Evolutionary conservation across 768 basidiomycete species (phyloP), one percentile per base, ranked within the genome.

Genomic region (Termitomyces titanicus): DNA sequence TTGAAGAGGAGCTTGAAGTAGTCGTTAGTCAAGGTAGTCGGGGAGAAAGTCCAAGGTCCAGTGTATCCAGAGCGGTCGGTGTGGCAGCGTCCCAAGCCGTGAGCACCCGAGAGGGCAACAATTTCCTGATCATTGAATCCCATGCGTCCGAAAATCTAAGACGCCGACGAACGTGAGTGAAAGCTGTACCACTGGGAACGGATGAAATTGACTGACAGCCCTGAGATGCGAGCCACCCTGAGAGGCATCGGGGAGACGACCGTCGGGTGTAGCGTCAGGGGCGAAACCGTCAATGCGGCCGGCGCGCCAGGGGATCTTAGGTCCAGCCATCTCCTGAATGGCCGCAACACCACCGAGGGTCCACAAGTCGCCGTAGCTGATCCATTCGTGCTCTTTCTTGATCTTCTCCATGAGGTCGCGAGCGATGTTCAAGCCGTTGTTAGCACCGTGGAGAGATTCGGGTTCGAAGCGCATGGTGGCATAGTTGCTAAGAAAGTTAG

Each of bases 51-150:
- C 92, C 90, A 94, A n/a, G 91, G 93, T 11, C 90, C 93, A 7
- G 90, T 86, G 68, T 87, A 95, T 39, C 90, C 91, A 54, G 88
- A 90, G 50, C 92, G 84, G 71, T 91, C 81, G 54, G 77, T 55
- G 78, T 99, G 96, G 80, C 94, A 96, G 68, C 96, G 91, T 22
- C 97, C 96, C 43, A 99, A 85, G 55, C 94, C 94, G 67, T 99
- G 96, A 35, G 92, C 94, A 59, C 96, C 96, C 22, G 84, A 83
- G 61, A 98, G 89, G 53, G 93, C 92, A 57, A 97, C 95, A 47
- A 98, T 98, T 74, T 98, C 96, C 72, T 92, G 92, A 73, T 99
- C 96, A 68, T 94, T 89, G 79, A 98, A 95, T 51, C 89, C 93
- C 93, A 94, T 94, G 66, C 92, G 88, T 73, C 89, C 84, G 76